phyloP scores from a whole-genome alignment of 352 stramenopile species.

The Phytophthora pisi region DNA sequence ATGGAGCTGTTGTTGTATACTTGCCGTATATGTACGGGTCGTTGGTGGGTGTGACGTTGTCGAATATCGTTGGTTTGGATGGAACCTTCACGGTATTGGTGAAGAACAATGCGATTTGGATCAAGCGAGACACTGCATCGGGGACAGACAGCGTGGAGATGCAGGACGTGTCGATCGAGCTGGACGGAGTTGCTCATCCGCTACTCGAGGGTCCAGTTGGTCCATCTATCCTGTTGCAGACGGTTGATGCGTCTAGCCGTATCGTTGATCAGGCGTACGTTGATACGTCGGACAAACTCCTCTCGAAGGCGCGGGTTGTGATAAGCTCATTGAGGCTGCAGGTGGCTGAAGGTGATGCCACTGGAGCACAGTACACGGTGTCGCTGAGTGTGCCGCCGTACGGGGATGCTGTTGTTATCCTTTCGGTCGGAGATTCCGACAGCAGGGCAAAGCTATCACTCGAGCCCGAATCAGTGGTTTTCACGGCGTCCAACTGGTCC shows the following conservation, averaged over 20 bases:
- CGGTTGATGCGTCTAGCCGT: conserved; percentile 37
- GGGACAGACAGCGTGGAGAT: conserved; percentile 30
- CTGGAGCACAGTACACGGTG: conserved; percentile 44
- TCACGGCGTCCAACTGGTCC: conserved; percentile 58
- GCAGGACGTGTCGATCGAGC: conserved; percentile 33
- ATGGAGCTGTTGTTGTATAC: conserved; percentile 49
- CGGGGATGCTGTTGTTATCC: conserved; percentile 2
- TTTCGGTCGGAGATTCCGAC: conserved; percentile 30
- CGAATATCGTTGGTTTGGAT: conserved; percentile 33
- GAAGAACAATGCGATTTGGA: conserved; percentile 27
- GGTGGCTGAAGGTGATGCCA: conserved; percentile 34
- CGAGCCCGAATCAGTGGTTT: conserved; percentile 40
- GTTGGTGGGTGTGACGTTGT: conserved; percentile 26
- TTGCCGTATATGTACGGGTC: conserved; percentile 58
- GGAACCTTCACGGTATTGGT: conserved; percentile 29
- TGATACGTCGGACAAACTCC: conserved; percentile 37
- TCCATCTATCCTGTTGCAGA: conserved; percentile 51
- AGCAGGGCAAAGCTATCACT: conserved; percentile 24
- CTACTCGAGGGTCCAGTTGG: conserved; percentile 63
- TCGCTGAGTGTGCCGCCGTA: conserved; percentile 50
- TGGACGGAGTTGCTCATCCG: conserved; percentile 50
- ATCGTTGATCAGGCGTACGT: conserved; percentile 65
- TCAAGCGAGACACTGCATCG: conserved; percentile 28
- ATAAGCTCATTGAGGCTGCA: conserved; percentile 36
- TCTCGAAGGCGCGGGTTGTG: conserved; percentile 49